Percentiles rank a stretch among this genome's conserved stretches.
phyloP scores from a whole-genome alignment of 2,329 filamentous ascomycete species.

The Dothideomycetes sp. region DNA sequence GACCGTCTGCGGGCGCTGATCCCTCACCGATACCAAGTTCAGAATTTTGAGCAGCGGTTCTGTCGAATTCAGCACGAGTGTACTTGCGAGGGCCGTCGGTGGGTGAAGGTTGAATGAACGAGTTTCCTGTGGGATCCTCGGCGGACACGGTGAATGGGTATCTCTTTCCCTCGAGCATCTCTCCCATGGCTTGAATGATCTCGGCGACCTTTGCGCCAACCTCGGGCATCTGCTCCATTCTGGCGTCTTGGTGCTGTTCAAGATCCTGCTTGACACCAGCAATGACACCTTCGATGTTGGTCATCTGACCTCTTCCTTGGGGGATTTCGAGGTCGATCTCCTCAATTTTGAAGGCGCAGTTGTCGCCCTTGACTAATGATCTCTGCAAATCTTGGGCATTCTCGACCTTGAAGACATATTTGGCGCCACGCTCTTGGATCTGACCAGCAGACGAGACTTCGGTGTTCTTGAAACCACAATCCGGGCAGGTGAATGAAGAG shows the following conservation, averaged over 20 bases:
- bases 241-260: slow-evolving; percentile 68
- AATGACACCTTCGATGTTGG: slow-evolving; percentile 85
- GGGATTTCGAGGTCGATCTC: slow-evolving; percentile 92
- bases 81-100: slow-evolving; percentile 74
- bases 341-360: slow-evolving; percentile 74
- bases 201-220: slow-evolving; percentile 67
- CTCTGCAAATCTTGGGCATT: slow-evolving; percentile 65
- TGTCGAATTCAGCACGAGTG: slow-evolving; percentile 72
- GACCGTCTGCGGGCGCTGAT: slow-evolving; percentile 23
- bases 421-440: slow-evolving; percentile 79
- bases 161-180: slow-evolving; percentile 66
- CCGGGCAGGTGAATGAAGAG: slow-evolving; percentile 89
- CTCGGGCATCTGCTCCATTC: slow-evolving; percentile 70
- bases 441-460: slow-evolving; percentile 88
- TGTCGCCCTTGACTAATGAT: slow-evolving; percentile 88
- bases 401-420: slow-evolving; percentile 75
- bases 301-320: slow-evolving; percentile 79
- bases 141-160: slow-evolving; percentile 85
- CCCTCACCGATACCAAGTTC: slow-evolving; percentile 62
- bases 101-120: slow-evolving; percentile 84
- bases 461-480: slow-evolving; percentile 84
- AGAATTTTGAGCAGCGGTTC: slow-evolving; percentile 79
- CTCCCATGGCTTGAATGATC: slow-evolving; percentile 62
- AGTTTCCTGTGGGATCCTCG: slow-evolving; percentile 91
- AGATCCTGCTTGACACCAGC: slow-evolving; percentile 71